Evolutionary conservation across 176 grass and related monocot genomes (phyloP).

Genomic region (Pontederia paniculata): DNA sequence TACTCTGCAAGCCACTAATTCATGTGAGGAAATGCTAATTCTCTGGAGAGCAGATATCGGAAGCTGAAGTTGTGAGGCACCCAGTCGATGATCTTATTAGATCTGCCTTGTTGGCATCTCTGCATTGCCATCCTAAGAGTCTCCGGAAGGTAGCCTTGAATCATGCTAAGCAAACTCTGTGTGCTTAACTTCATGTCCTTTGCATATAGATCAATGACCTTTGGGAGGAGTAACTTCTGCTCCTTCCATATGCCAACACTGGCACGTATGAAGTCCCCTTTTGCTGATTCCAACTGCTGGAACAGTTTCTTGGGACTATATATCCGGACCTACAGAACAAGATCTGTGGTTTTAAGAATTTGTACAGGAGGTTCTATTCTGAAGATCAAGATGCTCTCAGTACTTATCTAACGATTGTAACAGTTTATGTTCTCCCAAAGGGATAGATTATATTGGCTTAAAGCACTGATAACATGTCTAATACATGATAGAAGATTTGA

Average conservation of each 20-base stretch:
- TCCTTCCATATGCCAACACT: slow-evolving; percentile 14
- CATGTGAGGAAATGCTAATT: not conserved
- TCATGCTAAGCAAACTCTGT: not conserved
- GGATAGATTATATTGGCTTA: too few species aligned
- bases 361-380: too few species aligned
- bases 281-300: slow-evolving; percentile 9
- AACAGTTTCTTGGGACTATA: slow-evolving; percentile 2
- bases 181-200: slow-evolving; percentile 12
- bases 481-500: not conserved
- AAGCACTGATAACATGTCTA: not conserved
- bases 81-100: slow-evolving; percentile 3
- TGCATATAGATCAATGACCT: slow-evolving; percentile 3
- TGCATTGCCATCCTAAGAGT: slow-evolving; percentile 6
- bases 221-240: slow-evolving; percentile 12
- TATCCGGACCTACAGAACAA: slow-evolving; percentile 2
- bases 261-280: slow-evolving; percentile 6
- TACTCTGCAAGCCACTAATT: not conserved
- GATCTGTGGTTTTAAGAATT: not conserved
- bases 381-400: too few species aligned
- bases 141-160: slow-evolving; percentile 6
- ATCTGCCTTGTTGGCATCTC: slow-evolving; percentile 5
- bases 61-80: slow-evolving; percentile 5
- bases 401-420: too few species aligned
- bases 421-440: too few species aligned
- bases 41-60: slow-evolving; percentile 11